phyloP scores from a whole-genome alignment of 768 basidiomycete genomes.

The Amanita brunnescens region DNA sequence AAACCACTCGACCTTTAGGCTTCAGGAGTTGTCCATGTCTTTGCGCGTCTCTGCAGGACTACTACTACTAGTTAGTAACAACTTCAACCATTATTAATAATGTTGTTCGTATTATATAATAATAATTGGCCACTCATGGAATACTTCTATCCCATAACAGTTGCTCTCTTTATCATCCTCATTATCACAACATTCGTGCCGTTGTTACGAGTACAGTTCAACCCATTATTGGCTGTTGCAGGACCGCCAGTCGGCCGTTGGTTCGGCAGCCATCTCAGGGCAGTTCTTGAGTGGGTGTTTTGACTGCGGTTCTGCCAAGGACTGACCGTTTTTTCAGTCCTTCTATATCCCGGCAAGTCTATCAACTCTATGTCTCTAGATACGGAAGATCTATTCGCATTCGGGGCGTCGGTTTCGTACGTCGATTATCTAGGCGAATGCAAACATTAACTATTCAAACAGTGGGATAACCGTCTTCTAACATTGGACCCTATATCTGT shows the following conservation, averaged over 20 bases:
- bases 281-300: constrained; percentile 48
- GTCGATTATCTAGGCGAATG: constrained; percentile 19
- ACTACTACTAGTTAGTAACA: too few species aligned
- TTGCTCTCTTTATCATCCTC: constrained; percentile 6
- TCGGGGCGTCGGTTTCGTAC: constrained; percentile 58
- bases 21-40: too few species aligned
- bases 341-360: constrained; percentile 39
- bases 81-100: too few species aligned
- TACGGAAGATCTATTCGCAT: constrained; percentile 69
- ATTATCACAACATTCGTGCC: background rate
- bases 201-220: constrained; percentile 18
- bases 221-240: constrained; percentile 45
- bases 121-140: background rate
- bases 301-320: background rate
- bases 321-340: constrained; percentile 29
- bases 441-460: background rate
- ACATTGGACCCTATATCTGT: constrained; percentile 76
- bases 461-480: constrained; percentile 77
- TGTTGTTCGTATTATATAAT: too few species aligned
- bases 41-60: too few species aligned
- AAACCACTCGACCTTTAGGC: too few species aligned
- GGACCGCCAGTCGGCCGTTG: constrained; percentile 48
- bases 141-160: constrained; percentile 5
- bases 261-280: constrained; percentile 45
- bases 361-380: constrained; percentile 43